These are phyloP conservation scores for Aspergillus hiratsukae DNA, from an alignment of 2,329 filamentous ascomycete genomes.

Conservation along the genomic window DNA sequence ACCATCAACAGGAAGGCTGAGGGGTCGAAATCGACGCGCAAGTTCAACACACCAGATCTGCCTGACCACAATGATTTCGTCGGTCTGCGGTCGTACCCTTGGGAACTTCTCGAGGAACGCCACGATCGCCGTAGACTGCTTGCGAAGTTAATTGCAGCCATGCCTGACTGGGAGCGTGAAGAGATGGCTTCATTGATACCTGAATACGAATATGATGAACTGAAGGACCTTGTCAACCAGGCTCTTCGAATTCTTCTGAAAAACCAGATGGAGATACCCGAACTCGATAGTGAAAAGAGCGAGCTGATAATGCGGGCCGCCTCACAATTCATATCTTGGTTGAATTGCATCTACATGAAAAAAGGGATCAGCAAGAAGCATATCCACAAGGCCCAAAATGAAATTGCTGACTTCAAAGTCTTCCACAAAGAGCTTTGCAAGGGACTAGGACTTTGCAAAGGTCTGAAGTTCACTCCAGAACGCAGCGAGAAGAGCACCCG, in stretches of 20 bases:
- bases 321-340: slow-evolving; percentile 31
- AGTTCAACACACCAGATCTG: neutral
- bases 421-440: slow-evolving; percentile 29
- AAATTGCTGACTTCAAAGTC: slow-evolving; percentile 20
- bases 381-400: slow-evolving; percentile 20
- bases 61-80: slow-evolving; percentile 21
- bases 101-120: slow-evolving; percentile 32
- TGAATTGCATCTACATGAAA: slow-evolving; percentile 18
- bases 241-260: slow-evolving; percentile 15
- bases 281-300: slow-evolving; percentile 5
- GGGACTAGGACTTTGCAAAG: slow-evolving; percentile 15
- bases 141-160: slow-evolving; percentile 24
- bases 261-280: slow-evolving; percentile 2
- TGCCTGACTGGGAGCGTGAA: slow-evolving; percentile 17
- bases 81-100: slow-evolving; percentile 30
- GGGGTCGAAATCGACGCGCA: neutral
- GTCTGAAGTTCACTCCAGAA: neutral
- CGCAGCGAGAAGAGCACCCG: neutral
- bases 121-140: slow-evolving; percentile 36
- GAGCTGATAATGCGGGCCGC: slow-evolving; percentile 21
- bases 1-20: neutral
- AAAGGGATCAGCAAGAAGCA: slow-evolving; percentile 18
- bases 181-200: slow-evolving; percentile 11
- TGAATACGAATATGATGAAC: slow-evolving; percentile 4
- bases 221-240: slow-evolving; percentile 10